A percentile compares a stretch with the other conserved stretches of the same genome.
Conservation (phyloP, 768 basidiomycete genomes). For the Panaeolus papilionaceus region DNA sequence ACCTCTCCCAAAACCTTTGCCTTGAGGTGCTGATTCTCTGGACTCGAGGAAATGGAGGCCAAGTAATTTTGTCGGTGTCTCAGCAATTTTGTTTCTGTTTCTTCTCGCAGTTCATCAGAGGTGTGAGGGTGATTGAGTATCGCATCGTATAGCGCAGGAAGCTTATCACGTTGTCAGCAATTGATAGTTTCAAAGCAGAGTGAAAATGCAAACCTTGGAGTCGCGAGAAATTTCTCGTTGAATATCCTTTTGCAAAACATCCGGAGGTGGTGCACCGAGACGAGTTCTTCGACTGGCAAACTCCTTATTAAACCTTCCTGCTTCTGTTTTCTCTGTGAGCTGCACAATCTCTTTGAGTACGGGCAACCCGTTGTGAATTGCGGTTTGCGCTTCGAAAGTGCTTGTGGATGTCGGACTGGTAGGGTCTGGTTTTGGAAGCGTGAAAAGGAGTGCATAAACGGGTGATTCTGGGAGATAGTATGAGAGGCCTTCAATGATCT, state of each 20-base stretch:
- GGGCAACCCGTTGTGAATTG: constrained; percentile 74
- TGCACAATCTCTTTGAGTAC: constrained; percentile 74
- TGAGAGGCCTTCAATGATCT: constrained; percentile 74
- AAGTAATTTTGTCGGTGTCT: constrained; percentile 67
- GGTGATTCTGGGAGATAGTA: constrained; percentile 79
- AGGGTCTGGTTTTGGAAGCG: constrained; percentile 76
- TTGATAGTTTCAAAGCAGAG: background rate
- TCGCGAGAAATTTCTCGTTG: constrained; percentile 64
- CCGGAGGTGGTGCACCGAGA: constrained; percentile 68
- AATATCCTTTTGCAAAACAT: constrained; percentile 66
- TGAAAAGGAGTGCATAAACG: constrained; percentile 63
- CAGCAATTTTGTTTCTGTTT: constrained; percentile 78
- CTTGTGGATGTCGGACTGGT: constrained; percentile 73
- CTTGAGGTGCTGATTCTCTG: constrained; percentile 47
- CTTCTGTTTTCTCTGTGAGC: constrained; percentile 70
- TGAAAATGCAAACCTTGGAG: constrained; percentile 57
- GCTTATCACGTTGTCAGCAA: constrained; percentile 41
- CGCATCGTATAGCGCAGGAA: constrained; percentile 77
- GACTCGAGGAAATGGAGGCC: constrained; percentile 57
- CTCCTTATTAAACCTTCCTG: constrained; percentile 62
- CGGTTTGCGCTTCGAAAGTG: constrained; percentile 59
- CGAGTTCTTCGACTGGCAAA: constrained; percentile 80
- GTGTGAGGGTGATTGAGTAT: constrained; percentile 84
- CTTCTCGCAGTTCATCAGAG: constrained; percentile 78
- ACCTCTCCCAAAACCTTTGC: constrained; percentile 61